phyloP scores from a whole-genome alignment of 805 yeast genomes.

The Suhomyces sp. region DNA sequence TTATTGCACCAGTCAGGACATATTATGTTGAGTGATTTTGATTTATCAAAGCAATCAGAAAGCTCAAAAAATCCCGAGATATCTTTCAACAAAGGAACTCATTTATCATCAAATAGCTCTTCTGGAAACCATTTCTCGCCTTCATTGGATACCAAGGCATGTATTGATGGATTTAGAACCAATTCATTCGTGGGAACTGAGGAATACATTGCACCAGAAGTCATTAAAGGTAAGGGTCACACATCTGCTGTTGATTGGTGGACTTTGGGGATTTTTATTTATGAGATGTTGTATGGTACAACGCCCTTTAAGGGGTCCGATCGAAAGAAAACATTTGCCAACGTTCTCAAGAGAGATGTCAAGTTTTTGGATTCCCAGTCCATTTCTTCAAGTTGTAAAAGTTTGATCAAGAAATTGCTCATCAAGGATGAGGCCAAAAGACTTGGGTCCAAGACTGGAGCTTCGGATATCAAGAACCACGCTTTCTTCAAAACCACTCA shows the following conservation, averaged over 20 bases:
- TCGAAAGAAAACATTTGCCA: slow-evolving; percentile 85
- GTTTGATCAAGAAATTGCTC: slow-evolving; percentile 73
- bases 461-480: slow-evolving; percentile 90
- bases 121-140: slow-evolving; percentile 43
- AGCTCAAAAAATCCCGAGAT: slow-evolving; percentile 75
- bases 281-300: slow-evolving; percentile 92
- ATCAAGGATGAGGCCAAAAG: slow-evolving; percentile 88
- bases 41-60: slow-evolving; percentile 84
- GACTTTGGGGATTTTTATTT: slow-evolving; percentile 92
- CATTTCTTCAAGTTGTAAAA: slow-evolving; percentile 74
- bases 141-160: slow-evolving; percentile 87
- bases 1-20: slow-evolving; percentile 95
- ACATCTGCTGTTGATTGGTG: slow-evolving; percentile 99
- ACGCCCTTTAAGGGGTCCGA: slow-evolving; percentile 95
- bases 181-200: slow-evolving; percentile 99
- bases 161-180: slow-evolving; percentile 94
- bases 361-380: slow-evolving; percentile 68
- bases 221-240: slow-evolving; percentile 94
- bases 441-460: slow-evolving; percentile 90
- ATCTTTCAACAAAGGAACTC: slow-evolving; percentile 32
- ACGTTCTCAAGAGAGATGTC: slow-evolving; percentile 81
- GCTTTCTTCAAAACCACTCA: slow-evolving; percentile 87
- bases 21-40: slow-evolving; percentile 96
- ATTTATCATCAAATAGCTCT: slow-evolving; percentile 23
- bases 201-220: slow-evolving; percentile 98